Conservation (phyloP, 352 stramenopile genomes). For the Globisporangium barbulae region DNA sequence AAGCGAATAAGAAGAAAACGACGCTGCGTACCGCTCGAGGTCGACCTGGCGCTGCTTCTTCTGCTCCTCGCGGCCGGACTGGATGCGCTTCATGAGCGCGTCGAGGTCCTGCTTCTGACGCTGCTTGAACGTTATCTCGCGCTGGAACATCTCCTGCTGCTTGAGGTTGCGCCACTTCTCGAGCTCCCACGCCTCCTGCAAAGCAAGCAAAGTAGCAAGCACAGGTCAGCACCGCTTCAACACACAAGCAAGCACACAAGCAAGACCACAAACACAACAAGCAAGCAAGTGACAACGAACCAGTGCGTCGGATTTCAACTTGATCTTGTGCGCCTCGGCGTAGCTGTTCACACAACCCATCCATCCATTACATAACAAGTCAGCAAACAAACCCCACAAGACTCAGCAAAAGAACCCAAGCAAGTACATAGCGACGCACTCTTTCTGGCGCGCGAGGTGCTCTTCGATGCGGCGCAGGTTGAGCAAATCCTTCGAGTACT, state of each 20-base stretch:
- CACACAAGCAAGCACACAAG: not conserved
- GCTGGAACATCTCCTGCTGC: constrained; percentile 94
- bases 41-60: constrained; percentile 95
- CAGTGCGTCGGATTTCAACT: constrained; percentile 93
- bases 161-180: constrained; percentile 94
- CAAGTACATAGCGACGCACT: constrained; percentile 30
- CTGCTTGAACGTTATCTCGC: constrained; percentile 94
- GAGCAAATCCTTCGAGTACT: constrained; percentile 94
- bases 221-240: not conserved
- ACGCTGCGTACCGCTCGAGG: constrained; percentile 70
- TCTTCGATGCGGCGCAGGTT: constrained; percentile 94
- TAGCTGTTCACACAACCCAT: constrained; percentile 49
- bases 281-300: constrained; percentile 12
- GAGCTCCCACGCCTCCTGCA: constrained; percentile 90
- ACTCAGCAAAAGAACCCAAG: not conserved
- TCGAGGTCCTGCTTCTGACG: constrained; percentile 91
- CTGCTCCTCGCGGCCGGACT: constrained; percentile 92
- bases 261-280: not conserved
- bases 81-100: constrained; percentile 93
- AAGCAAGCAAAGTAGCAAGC: not conserved
- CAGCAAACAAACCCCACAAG: not conserved
- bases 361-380: not conserved
- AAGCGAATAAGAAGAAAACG: not conserved
- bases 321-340: constrained; percentile 95
- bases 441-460: constrained; percentile 88